Base-by-base conservation (phyloP, 345 rosid genomes). In the Geranium rotundifolium region DNA sequence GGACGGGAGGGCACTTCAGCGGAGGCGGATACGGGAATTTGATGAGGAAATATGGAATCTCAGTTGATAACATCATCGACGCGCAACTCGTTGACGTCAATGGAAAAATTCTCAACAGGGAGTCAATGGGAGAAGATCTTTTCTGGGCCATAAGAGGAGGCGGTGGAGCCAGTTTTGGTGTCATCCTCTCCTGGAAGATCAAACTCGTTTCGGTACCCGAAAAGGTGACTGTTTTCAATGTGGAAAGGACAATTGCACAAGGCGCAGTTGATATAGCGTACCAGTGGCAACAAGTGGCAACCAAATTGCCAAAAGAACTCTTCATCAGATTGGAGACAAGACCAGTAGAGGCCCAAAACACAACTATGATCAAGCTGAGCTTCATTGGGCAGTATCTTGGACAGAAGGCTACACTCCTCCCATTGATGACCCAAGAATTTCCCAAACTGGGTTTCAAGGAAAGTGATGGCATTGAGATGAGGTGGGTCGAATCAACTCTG, bases 1-100 rank as follows among this genome's bases (percentile, higher is more conserved):
- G 87, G 0, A 72, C 65, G 0, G 85, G 85, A 0, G 82, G 85
- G 17, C 85, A 81, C 62, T 71, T 65, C 6, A 66, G 66, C n/a
- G n/a, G n/a, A n/a, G n/a, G n/a, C n/a, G n/a, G n/a, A n/a, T n/a
- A n/a, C n/a, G n/a, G n/a, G n/a, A n/a, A n/a, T n/a, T n/a, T n/a
- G n/a, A n/a, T n/a, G n/a, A n/a, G n/a, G n/a, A n/a, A n/a, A n/a
- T n/a, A n/a, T n/a, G n/a, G n/a, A n/a, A n/a, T n/a, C n/a, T n/a
- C n/a, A n/a, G n/a, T n/a, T n/a, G n/a, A n/a, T n/a, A n/a, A n/a
- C n/a, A n/a, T n/a, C n/a, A n/a, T n/a, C n/a, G n/a, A n/a, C n/a
- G n/a, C n/a, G n/a, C n/a, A n/a, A n/a, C n/a, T n/a, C n/a, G n/a
- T n/a, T n/a, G n/a, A n/a, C n/a, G n/a, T n/a, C n/a, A n/a, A n/a